phyloP scores from a whole-genome alignment of 371 early-diverging fungal genomes.

The Mucor indicus region DNA sequence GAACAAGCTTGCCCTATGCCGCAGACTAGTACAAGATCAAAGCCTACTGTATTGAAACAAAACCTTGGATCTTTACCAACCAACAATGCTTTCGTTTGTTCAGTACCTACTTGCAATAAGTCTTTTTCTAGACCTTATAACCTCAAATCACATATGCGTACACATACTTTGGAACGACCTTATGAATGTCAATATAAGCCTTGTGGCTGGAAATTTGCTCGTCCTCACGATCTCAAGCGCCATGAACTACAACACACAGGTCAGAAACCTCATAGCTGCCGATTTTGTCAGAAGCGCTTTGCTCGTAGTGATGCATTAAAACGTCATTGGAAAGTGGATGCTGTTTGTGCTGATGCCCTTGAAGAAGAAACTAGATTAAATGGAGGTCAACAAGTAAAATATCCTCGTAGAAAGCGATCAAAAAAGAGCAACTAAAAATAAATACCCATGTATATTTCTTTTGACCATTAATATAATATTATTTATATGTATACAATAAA shows the following conservation, averaged over 20 bases:
- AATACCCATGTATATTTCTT: no score
- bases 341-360: conserved; percentile 8
- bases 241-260: conserved; percentile 67
- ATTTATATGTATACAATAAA: no score
- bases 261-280: conserved; percentile 56
- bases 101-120: conserved; percentile 69
- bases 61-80: no score
- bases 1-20: no score
- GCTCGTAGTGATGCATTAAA: conserved; percentile 73
- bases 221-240: conserved; percentile 77
- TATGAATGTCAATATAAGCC: conserved; percentile 52
- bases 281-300: conserved; percentile 64
- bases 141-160: conserved; percentile 74
- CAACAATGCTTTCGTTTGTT: no score
- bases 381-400: not conserved
- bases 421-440: no score
- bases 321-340: conserved; percentile 42
- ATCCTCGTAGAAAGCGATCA: not conserved
- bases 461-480: no score
- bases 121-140: conserved; percentile 77
- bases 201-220: conserved; percentile 61
- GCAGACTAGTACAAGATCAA: no score
- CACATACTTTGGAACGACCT: conserved; percentile 71
- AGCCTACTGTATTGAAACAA: no score
- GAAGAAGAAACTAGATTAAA: not conserved